Evolutionary conservation across 2,329 filamentous ascomycete species (phyloP).

Genomic region (Lecanosticta acicola): DNA sequence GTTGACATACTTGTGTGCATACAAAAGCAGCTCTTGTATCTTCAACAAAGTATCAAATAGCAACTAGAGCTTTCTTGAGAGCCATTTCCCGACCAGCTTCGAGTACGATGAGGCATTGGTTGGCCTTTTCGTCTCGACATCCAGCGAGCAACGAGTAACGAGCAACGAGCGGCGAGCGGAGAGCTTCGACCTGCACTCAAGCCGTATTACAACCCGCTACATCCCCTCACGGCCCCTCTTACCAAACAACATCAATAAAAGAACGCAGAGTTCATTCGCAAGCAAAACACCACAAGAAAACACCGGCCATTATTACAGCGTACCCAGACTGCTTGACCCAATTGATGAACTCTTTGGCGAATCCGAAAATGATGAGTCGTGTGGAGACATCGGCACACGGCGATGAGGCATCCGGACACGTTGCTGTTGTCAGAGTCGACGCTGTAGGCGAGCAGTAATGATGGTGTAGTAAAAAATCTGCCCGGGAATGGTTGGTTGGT

Average conservation of each 20-base stretch:
- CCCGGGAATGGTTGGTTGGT: too few species aligned
- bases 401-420: slow-evolving; percentile 56
- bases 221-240: slow-evolving; percentile 33
- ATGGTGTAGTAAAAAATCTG: slow-evolving; percentile 37
- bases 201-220: neutral
- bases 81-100: too few species aligned
- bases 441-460: slow-evolving; percentile 56
- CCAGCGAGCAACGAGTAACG: too few species aligned
- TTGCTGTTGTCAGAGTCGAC: slow-evolving; percentile 56
- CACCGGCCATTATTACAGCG: slow-evolving; percentile 32
- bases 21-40: too few species aligned
- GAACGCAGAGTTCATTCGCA: slow-evolving; percentile 31
- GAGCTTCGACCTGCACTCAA: too few species aligned
- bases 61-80: too few species aligned
- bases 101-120: too few species aligned
- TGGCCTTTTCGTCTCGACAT: too few species aligned
- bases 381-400: slow-evolving; percentile 36
- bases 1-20: too few species aligned
- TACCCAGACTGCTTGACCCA: slow-evolving; percentile 34
- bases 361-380: slow-evolving; percentile 33
- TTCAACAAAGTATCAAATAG: too few species aligned
- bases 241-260: slow-evolving; percentile 34
- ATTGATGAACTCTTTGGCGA: slow-evolving; percentile 29
- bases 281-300: slow-evolving; percentile 33
- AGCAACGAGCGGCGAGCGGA: too few species aligned